phyloP scores from a whole-genome alignment of 1,139 yeast genomes.

The Arxiozyma heterogenica region DNA sequence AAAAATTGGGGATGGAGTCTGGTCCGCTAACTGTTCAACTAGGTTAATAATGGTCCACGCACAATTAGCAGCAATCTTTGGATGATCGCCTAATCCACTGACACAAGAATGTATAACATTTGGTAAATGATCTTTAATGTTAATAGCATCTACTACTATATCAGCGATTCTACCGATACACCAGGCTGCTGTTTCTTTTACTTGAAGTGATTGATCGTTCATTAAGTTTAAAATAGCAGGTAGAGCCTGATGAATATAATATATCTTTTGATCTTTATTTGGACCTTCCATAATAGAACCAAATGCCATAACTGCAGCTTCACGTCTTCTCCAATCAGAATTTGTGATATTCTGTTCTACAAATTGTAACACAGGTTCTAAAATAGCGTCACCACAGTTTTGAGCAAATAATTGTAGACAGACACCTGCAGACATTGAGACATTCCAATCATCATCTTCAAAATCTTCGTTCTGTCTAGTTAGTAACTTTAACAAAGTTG shows the following conservation, averaged over 20 bases:
- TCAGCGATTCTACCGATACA: conserved; percentile 95
- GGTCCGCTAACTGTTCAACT: conserved; percentile 71
- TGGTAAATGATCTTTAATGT: conserved; percentile 54
- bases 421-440: conserved; percentile 98
- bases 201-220: conserved; percentile 68
- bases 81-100: conserved; percentile 76
- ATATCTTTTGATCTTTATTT: conserved; percentile 58
- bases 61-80: conserved; percentile 88
- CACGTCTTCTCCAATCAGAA: conserved; percentile 75
- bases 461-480: conserved; percentile 87
- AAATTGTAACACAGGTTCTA: conserved; percentile 73
- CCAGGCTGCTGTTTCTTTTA: conserved; percentile 97
- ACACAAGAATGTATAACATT: conserved; percentile 62
- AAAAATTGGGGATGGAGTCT: conserved; percentile 57
- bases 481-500: conserved; percentile 68
- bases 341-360: conserved; percentile 63
- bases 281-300: conserved; percentile 97
- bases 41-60: conserved; percentile 95
- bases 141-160: conserved; percentile 69
- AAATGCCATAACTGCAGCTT: conserved; percentile 98
- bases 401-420: conserved; percentile 91
- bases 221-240: conserved; percentile 68
- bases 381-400: conserved; percentile 76
- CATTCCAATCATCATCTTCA: conserved; percentile 93
- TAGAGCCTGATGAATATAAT: conserved; percentile 70